phyloP scores from a whole-genome alignment of 306 rosid genomes.

The Cucumis melo region DNA sequence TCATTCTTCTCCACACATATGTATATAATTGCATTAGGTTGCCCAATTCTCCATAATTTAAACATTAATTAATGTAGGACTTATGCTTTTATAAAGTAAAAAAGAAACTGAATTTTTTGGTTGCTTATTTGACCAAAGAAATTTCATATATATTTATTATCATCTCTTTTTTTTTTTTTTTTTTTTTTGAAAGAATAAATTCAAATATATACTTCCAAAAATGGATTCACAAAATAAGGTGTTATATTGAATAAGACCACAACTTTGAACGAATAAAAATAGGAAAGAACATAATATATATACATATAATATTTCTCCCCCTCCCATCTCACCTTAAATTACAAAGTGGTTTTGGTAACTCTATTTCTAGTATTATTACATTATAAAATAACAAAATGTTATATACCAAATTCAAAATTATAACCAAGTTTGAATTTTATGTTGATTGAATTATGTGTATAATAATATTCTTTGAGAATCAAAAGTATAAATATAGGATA shows the following conservation, averaged over 20 bases:
- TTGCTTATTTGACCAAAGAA: not conserved
- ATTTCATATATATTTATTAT: not conserved
- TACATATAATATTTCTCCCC: not conserved
- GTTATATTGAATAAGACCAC: not conserved
- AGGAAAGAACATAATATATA: not conserved
- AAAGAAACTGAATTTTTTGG: not conserved
- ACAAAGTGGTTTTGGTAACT: not conserved
- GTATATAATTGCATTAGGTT: not conserved
- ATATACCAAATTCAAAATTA: too few relatives aligned
- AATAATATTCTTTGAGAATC: too few relatives aligned
- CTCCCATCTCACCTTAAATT: not conserved
- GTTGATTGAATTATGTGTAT: too few relatives aligned
- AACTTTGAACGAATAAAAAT: not conserved
- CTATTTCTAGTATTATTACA: too few relatives aligned
- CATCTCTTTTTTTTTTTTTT: not conserved
- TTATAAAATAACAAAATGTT: too few relatives aligned
- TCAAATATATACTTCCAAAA: conserved; percentile 4
- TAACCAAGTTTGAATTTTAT: too few relatives aligned
- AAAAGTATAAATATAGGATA: not conserved
- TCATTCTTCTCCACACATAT: not conserved
- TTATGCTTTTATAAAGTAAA: not conserved
- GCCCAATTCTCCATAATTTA: not conserved
- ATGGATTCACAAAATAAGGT: not conserved
- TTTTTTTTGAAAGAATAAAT: not conserved
- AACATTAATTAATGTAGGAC: not conserved